Base-by-base conservation (phyloP, 2,329 filamentous ascomycete species). In the Mycosphaerella sp. region DNA sequence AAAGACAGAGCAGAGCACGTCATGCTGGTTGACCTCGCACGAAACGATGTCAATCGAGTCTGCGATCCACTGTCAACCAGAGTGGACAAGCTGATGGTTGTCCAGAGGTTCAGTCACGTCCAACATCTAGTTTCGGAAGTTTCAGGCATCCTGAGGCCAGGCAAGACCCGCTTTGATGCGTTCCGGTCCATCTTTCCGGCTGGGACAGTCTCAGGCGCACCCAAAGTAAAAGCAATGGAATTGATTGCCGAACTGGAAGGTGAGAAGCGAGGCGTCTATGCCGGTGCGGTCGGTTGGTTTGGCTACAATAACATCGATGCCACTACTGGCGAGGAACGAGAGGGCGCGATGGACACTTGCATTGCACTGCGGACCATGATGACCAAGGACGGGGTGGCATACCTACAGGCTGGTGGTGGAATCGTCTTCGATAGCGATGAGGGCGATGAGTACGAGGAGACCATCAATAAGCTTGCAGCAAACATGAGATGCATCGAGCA, bases 111-210 rank as follows among this genome's bases (percentile, higher is more conserved):
- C 76, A 93, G 87, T 56, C 93, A 98, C 72, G 93, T 98, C 29
- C 93, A 97, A 78, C 93, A 98, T 72, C 81, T 98, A 14, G 91
- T 95, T 4, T 95, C 89, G 1, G 91, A 98, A 72, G 93, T 98
- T 0, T 95, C 89, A 1, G 92, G 93, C 43, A 80, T 93, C n/a
- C 75, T 97, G 61, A 81, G 93, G 44, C 78, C 81, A 4, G 91
- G 80, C 39, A 90, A 90, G 77, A 92, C 89, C 31, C 82, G 93
- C 55, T 98, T 95, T 73, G 92, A 97, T 68, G 93, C 93, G 8
- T 95, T 98, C 75, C 82, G 92, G 39, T 68, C 87, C 61, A 96
- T 98, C 65, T 98, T 98, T 76, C 93, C 93, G 0, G 93, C 93
- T 4, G 93, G 93, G 53, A 98, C 93, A 0, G 92, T 97, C 31